These are phyloP conservation scores for Lagerstroemia speciosa DNA, from an alignment of 345 rosid species.

Conservation along the genomic window DNA sequence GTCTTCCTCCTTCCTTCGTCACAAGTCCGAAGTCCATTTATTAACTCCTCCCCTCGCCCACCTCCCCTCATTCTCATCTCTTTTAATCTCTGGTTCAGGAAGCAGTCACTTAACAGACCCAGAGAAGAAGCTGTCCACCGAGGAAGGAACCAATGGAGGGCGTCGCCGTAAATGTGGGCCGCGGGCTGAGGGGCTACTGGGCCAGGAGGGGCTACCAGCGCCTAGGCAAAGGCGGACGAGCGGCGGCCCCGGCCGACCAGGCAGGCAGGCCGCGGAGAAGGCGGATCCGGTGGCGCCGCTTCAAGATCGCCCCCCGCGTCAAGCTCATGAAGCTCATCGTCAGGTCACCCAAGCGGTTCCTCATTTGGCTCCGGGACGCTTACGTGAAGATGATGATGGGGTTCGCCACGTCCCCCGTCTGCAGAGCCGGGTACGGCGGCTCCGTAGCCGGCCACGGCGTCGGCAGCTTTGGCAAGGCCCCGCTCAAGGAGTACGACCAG, in stretches of 20 bases:
- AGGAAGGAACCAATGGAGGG: constrained; percentile 5
- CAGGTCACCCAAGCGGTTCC: constrained; percentile 36
- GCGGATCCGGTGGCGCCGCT: constrained; percentile 25
- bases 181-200: constrained; percentile 27
- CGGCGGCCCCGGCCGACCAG: background rate
- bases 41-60: background rate
- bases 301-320: constrained; percentile 46
- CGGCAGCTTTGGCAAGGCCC: constrained; percentile 14
- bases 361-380: constrained; percentile 58
- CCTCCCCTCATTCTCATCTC: background rate
- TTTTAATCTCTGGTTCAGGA: background rate
- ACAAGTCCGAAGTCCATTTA: no score
- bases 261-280: constrained; percentile 7
- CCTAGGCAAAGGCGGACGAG: constrained; percentile 12
- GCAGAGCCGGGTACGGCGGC: constrained; percentile 23
- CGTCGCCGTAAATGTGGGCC: constrained; percentile 5
- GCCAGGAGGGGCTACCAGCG: constrained; percentile 38
- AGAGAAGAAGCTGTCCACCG: background rate
- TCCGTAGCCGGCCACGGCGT: constrained; percentile 8
- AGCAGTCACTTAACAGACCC: background rate
- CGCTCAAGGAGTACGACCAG: constrained; percentile 41
- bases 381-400: constrained; percentile 62
- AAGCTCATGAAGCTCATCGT: constrained; percentile 13
- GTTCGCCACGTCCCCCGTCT: constrained; percentile 34
- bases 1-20: no score